Conservation (phyloP, 2,329 filamentous ascomycete genomes). For the Beauveria sp. region DNA sequence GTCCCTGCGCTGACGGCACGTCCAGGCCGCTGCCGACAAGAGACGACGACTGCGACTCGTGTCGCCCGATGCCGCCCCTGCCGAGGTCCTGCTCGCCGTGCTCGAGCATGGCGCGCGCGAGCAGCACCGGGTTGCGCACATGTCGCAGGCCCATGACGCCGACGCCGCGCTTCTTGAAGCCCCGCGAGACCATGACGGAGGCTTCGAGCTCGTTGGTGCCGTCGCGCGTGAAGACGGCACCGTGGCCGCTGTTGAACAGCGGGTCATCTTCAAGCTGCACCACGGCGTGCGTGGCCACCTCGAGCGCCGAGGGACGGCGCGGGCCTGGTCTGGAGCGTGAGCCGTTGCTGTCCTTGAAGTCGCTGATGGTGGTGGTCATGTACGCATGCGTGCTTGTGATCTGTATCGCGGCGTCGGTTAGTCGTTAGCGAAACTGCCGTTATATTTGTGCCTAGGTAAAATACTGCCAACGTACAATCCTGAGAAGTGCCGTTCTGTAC, state of each 20-base stretch:
- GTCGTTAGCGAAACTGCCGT: not conserved
- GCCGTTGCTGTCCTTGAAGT: constrained; percentile 1
- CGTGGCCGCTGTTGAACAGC: constrained; percentile 77
- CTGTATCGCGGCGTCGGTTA: constrained; percentile 20
- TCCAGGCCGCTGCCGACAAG: constrained; percentile 21
- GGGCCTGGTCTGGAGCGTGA: not conserved
- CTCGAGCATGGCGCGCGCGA: constrained; percentile 65
- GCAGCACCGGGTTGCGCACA: constrained; percentile 72
- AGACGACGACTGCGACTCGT: constrained; percentile 7
- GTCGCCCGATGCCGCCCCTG: constrained; percentile 25
- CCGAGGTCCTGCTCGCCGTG: constrained; percentile 55
- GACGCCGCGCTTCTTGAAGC: constrained; percentile 66
- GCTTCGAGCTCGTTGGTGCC: constrained; percentile 83
- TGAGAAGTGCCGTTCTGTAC: constrained; percentile 54
- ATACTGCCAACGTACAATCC: constrained; percentile 40
- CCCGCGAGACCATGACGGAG: constrained; percentile 74
- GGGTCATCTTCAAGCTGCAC: constrained; percentile 68
- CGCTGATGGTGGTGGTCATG: constrained; percentile 33
- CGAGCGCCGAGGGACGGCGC: constrained; percentile 52
- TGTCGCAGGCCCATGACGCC: constrained; percentile 65
- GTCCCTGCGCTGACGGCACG: constrained; percentile 54
- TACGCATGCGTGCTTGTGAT: constrained; percentile 37
- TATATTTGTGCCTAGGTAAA: not conserved
- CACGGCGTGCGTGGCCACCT: constrained; percentile 69
- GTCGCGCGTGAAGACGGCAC: constrained; percentile 78